Percentiles rank a stretch among this genome's conserved stretches.
Conservation (phyloP, 2,329 filamentous ascomycete genomes). For the Trichoderma semiorbis region DNA sequence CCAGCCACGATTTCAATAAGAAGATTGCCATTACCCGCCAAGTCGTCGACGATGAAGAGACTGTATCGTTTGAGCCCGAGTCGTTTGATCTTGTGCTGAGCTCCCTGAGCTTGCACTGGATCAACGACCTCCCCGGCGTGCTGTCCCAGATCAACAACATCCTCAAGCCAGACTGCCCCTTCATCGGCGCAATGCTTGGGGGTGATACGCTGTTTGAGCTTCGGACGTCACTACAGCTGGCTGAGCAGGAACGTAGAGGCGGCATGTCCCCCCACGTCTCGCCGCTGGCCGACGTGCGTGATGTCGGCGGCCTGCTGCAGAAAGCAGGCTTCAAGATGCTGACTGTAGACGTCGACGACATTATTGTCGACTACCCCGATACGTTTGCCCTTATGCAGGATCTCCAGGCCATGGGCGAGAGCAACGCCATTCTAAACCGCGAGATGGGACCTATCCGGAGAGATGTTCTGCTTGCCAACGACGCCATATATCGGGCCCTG, state of each 20-base stretch:
- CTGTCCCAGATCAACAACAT: conserved; percentile 81
- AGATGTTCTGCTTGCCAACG: conserved; percentile 82
- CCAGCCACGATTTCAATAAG: conserved; percentile 68
- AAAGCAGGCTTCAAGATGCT: conserved; percentile 91
- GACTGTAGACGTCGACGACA: conserved; percentile 96
- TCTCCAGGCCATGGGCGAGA: conserved; percentile 93
- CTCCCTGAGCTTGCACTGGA: conserved; percentile 90
- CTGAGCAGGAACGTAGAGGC: conserved; percentile 85
- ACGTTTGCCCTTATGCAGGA: conserved; percentile 90
- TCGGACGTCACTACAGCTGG: conserved; percentile 86
- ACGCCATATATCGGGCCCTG: conserved; percentile 83
- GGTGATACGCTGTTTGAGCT: conserved; percentile 93
- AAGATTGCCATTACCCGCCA: conserved; percentile 69
- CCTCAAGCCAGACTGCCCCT: conserved; percentile 85
- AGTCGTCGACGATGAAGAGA: conserved; percentile 70
- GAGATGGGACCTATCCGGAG: conserved; percentile 73
- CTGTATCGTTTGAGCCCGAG: conserved; percentile 69
- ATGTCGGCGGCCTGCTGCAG: conserved; percentile 82
- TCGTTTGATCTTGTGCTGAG: conserved; percentile 89
- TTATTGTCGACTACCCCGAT: conserved; percentile 90
- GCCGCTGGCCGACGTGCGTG: conserved; percentile 85
- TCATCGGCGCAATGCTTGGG: conserved; percentile 94
- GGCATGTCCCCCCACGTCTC: conserved; percentile 89
- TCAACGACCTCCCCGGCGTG: conserved; percentile 88
- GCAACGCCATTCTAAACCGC: conserved; percentile 80